phyloP scores from a whole-genome alignment of 169 alveolate species.

The Plasmodium billcollinsi region DNA sequence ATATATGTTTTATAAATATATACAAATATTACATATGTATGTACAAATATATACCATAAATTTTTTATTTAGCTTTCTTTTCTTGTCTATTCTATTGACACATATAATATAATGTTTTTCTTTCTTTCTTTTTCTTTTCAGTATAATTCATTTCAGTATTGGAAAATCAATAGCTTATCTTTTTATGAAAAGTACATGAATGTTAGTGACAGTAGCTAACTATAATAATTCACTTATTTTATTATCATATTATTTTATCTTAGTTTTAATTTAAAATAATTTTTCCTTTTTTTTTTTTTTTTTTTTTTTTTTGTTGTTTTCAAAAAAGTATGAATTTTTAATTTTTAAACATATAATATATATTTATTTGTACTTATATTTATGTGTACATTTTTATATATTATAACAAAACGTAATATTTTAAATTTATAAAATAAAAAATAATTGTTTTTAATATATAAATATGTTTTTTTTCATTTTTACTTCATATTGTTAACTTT shows the following conservation, averaged over 20 bases:
- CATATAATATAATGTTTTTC: not conserved
- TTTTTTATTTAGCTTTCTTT: not conserved
- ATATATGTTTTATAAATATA: too few relatives aligned
- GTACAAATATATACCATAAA: not conserved
- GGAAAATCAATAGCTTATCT: constrained; percentile 72
- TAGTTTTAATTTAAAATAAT: not conserved
- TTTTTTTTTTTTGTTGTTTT: not conserved
- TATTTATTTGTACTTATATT: too few relatives aligned
- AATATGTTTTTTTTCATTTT: too few relatives aligned
- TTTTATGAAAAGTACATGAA: constrained; percentile 75
- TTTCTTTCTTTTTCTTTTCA: constrained; percentile 10
- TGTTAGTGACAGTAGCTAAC: constrained; percentile 64
- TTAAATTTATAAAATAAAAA: too few relatives aligned
- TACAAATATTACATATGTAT: not conserved
- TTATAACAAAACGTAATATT: too few relatives aligned
- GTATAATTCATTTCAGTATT: constrained; percentile 76
- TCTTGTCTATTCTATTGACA: not conserved
- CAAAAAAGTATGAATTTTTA: not conserved
- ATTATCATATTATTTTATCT: not conserved
- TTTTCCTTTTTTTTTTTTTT: not conserved
- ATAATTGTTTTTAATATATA: too few relatives aligned
- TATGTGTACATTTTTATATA: too few relatives aligned
- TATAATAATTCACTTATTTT: not conserved
- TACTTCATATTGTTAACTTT: too few relatives aligned
- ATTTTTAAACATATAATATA: not conserved